phyloP scores from a whole-genome alignment of 2,329 filamentous ascomycete genomes.

The Coniochaeta prunicola region DNA sequence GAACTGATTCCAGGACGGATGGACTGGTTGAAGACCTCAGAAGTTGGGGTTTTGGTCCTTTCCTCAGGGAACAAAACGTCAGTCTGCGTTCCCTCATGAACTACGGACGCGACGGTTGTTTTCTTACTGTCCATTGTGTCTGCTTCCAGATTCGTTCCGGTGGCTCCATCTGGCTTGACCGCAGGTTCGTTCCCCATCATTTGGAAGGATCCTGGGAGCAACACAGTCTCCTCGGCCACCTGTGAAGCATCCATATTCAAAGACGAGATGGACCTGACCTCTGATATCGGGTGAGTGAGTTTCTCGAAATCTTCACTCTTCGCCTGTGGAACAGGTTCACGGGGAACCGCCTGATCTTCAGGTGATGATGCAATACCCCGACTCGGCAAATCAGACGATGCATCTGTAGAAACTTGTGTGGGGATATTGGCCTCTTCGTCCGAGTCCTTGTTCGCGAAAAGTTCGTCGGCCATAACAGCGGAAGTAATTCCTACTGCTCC shows the following conservation, averaged over 20 bases:
- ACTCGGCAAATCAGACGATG: not conserved
- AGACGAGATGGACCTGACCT: slow-evolving; percentile 8
- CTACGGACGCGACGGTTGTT: slow-evolving; percentile 12
- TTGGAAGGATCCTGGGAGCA: slow-evolving; percentile 19
- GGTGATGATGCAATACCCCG: not conserved
- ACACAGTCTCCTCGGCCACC: slow-evolving; percentile 11
- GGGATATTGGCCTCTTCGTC: not conserved
- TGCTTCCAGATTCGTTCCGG: slow-evolving; percentile 9
- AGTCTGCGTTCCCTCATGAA: slow-evolving; percentile 14
- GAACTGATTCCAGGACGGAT: slow-evolving; percentile 15
- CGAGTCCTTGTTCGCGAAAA: not conserved
- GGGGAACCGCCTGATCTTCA: not conserved
- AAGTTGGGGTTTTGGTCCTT: slow-evolving; percentile 11
- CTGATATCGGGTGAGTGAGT: not conserved
- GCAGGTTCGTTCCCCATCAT: slow-evolving; percentile 14
- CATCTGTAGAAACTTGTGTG: not conserved
- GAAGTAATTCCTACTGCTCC: not conserved
- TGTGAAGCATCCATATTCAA: slow-evolving; percentile 11
- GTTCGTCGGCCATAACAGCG: not conserved
- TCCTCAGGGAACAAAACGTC: slow-evolving; percentile 12
- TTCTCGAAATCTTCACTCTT: not conserved
- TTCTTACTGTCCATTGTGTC: slow-evolving; percentile 17
- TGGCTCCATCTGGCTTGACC: slow-evolving; percentile 13
- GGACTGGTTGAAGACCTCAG: slow-evolving; percentile 8
- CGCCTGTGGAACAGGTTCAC: not conserved